phyloP scores from a whole-genome alignment of 2,329 filamentous ascomycete genomes.

The Xylaria multiplex region DNA sequence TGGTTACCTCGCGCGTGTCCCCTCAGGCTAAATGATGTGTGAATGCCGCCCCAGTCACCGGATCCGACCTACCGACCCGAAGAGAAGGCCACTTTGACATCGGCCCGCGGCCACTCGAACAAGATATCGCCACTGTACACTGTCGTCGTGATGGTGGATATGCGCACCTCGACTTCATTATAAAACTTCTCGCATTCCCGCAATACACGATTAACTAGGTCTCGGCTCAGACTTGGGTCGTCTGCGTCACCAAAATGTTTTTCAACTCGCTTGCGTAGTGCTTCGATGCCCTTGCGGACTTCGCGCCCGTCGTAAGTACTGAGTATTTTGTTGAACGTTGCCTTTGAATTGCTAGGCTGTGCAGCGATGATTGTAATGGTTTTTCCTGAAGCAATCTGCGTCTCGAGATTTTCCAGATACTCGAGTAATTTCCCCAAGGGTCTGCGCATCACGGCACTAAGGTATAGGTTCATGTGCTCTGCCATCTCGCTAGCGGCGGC shows the following conservation, averaged over 20 bases:
- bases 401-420: constrained; percentile 89
- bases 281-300: constrained; percentile 88
- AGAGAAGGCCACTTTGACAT: constrained; percentile 69
- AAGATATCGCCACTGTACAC: constrained; percentile 72
- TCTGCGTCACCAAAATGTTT: constrained; percentile 96
- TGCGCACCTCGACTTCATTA: constrained; percentile 68
- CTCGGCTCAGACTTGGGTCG: constrained; percentile 71
- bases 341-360: constrained; percentile 84
- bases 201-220: constrained; percentile 67
- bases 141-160: constrained; percentile 68
- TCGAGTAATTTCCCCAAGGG: constrained; percentile 92
- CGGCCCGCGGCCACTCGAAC: constrained; percentile 72
- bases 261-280: constrained; percentile 89
- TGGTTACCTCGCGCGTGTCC: constrained; percentile 20
- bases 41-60: constrained; percentile 41
- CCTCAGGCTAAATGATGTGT: constrained; percentile 31
- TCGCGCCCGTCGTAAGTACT: constrained; percentile 84
- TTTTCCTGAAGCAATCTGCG: constrained; percentile 70
- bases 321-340: constrained; percentile 86
- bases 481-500: constrained; percentile 80
- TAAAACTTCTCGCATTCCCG: constrained; percentile 72
- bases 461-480: constrained; percentile 88
- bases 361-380: constrained; percentile 73
- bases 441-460: constrained; percentile 86
- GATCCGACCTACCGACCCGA: constrained; percentile 48